Evolutionary conservation across 176 grass and related monocot genomes (phyloP), one percentile per base, ranked within the genome.

Genomic region (Musa itinerans): DNA sequence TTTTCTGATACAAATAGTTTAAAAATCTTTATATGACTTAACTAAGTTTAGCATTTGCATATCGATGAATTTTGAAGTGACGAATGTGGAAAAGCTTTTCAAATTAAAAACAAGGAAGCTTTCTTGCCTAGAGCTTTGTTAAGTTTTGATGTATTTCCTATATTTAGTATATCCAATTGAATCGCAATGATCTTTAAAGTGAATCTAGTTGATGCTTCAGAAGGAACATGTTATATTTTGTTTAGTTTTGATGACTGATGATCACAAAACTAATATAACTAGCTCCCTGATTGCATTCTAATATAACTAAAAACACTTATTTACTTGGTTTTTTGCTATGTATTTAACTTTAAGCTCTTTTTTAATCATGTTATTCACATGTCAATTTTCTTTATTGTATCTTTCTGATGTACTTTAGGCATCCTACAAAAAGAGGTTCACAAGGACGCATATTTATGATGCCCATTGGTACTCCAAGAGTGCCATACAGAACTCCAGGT

Each of bases 401-500:
- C 7, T 10, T 76, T 58, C 11, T 76, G 19, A n/a, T 70, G 2
- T 76, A 62, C 10, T 72, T 10, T 83, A 92, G 90, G 85, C 66
- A 83, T 71, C 88, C 84, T 10, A 86, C 87, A 26, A 92, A 84
- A 78, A 87, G 69, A 53, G 77, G 83, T 19, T 78, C 82, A 63
- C 72, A 80, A 72, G 90, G 67, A 53, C 50, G 62, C 2, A 86
- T 91, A 78, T 93, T 77, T 11, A 91, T 90, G 89, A 96, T 98
- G 93, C 72, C 88, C 50, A 68, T 90, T n/a, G 87, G 87, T 43
- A 86, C 82, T 78, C 93, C 93, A 57, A 83, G 84, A 19, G 90
- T 98, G 50, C 83, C 86, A 63, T 98, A 93, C 74, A 82, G 81
- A 81, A 90, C 90, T 76, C 81, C 88, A 54, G 85, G 84, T 69